Conservation (phyloP, 108 stramenopile genomes). For the Stephanodiscus triporus region DNA sequence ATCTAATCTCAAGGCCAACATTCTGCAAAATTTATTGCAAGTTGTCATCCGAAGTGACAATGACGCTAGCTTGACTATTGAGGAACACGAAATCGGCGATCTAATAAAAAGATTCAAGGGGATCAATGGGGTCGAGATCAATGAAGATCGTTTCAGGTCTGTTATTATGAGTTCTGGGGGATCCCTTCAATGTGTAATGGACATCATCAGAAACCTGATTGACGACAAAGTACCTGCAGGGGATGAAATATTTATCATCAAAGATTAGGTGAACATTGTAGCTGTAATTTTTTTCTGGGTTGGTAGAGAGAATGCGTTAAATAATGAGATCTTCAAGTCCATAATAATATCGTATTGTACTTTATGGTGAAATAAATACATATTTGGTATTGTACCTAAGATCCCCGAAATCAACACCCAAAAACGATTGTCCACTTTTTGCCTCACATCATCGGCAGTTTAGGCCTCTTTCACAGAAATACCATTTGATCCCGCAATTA, state of each 20-base stretch:
- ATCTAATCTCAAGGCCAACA: slow-evolving; percentile 54
- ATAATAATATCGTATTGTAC: neutral
- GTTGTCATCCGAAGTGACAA: slow-evolving; percentile 56
- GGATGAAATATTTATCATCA: slow-evolving; percentile 63
- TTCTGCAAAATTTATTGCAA: slow-evolving; percentile 55
- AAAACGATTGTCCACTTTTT: neutral
- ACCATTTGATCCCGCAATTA: slow-evolving; percentile 95
- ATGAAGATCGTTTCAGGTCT: slow-evolving; percentile 57
- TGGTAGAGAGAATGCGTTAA: too few relatives aligned
- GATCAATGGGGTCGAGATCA: slow-evolving; percentile 56
- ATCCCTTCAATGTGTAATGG: slow-evolving; percentile 63
- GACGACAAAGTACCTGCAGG: slow-evolving; percentile 50
- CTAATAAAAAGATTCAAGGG: slow-evolving; percentile 39
- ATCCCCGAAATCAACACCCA: neutral
- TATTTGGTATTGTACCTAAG: too few relatives aligned
- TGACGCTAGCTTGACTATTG: slow-evolving; percentile 52
- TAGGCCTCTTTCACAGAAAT: slow-evolving; percentile 85
- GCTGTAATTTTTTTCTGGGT: neutral
- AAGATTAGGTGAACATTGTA: slow-evolving; percentile 8
- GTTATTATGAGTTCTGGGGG: slow-evolving; percentile 48
- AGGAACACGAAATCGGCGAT: slow-evolving; percentile 53
- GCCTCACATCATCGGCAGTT: neutral
- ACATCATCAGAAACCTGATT: slow-evolving; percentile 71
- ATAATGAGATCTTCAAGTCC: too few relatives aligned
- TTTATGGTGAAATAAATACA: too few relatives aligned